These are phyloP conservation scores for Dunaliella primolecta DNA, from an alignment of 139 green algal genomes.

Conservation along the genomic window DNA sequence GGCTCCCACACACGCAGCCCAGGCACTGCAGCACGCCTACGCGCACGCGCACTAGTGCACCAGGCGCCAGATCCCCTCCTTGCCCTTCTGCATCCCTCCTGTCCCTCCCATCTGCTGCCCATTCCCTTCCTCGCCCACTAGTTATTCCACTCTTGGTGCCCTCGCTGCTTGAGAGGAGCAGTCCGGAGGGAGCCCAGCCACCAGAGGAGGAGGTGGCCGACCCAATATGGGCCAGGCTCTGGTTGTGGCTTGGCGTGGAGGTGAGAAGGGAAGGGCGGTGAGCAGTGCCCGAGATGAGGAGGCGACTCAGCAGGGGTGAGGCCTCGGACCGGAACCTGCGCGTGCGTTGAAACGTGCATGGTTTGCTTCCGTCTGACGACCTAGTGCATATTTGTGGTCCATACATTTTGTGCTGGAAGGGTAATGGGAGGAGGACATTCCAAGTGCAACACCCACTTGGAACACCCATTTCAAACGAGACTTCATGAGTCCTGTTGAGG, in stretches of 20 bases:
- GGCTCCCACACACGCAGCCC: conserved; percentile 17
- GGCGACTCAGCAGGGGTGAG: conserved; percentile 50
- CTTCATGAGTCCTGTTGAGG: too few relatives aligned
- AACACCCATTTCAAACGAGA: too few relatives aligned
- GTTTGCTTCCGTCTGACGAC: too few relatives aligned
- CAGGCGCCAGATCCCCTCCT: conserved; percentile 34
- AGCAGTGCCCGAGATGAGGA: conserved; percentile 44
- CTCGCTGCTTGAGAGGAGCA: not conserved
- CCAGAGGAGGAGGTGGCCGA: not conserved
- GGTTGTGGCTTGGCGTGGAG: not conserved
- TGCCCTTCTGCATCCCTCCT: not conserved
- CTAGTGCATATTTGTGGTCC: too few relatives aligned
- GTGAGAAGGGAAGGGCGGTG: conserved; percentile 10
- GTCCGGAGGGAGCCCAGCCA: not conserved
- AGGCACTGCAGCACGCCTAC: conserved; percentile 48
- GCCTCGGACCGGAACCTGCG: conserved; percentile 57
- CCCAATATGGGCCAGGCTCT: not conserved
- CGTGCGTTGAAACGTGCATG: too few relatives aligned
- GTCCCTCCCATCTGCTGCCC: not conserved
- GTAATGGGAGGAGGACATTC: too few relatives aligned
- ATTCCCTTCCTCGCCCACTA: not conserved
- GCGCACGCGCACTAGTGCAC: conserved; percentile 40
- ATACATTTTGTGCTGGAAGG: too few relatives aligned
- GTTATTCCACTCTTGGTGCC: too few relatives aligned
- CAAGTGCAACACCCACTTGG: too few relatives aligned